phyloP scores from a whole-genome alignment of 163 green algal species.

The Scenedesmus sp. region DNA sequence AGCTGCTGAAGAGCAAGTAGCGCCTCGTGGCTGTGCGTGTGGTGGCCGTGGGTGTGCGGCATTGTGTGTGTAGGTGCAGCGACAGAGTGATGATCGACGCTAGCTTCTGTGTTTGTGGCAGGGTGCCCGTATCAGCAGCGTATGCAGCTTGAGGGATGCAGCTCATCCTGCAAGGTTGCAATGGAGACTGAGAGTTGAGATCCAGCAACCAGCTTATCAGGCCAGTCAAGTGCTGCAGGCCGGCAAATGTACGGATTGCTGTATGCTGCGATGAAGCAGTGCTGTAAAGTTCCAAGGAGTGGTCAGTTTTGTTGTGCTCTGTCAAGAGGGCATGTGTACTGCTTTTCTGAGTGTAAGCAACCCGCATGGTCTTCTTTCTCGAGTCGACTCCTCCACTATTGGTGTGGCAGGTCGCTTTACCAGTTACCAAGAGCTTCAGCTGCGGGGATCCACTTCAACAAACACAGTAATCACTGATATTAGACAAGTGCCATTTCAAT shows the following conservation, averaged over 20 bases:
- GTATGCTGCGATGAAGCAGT: background rate
- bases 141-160: background rate
- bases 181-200: background rate
- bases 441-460: too few relatives aligned
- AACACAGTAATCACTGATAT: too few relatives aligned
- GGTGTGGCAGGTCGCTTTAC: too few relatives aligned
- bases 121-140: background rate
- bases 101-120: background rate
- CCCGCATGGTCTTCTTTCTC: background rate
- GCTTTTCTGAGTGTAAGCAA: constrained; percentile 10
- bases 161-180: constrained; percentile 5
- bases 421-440: too few relatives aligned
- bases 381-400: too few relatives aligned
- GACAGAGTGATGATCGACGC: background rate
- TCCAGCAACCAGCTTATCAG: background rate
- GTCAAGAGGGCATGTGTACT: background rate
- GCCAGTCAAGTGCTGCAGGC: background rate
- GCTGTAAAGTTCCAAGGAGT: constrained; percentile 6
- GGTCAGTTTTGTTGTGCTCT: constrained; percentile 2
- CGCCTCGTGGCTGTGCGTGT: background rate
- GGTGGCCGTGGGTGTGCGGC: background rate
- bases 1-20: background rate
- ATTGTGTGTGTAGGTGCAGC: background rate
- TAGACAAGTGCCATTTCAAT: too few relatives aligned
- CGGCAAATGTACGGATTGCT: background rate